Percentiles rank a stretch among this genome's conserved stretches.
Conservation (phyloP, 83 land plant species). For the Picea engelmannii region DNA sequence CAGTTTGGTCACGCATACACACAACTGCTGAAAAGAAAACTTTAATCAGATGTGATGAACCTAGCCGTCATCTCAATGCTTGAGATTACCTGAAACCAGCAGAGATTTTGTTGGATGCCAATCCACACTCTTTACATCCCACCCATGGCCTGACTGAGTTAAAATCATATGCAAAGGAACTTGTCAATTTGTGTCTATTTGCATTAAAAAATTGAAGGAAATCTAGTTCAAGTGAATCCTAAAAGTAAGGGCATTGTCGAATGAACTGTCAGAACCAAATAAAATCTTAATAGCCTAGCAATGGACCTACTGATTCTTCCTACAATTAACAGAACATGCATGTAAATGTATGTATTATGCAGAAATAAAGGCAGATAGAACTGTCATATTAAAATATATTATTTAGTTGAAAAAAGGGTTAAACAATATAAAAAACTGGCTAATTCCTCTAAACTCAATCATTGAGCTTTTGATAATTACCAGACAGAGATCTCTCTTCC, state of each 20-base stretch:
- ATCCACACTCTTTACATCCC: conserved; percentile 99
- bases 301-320: neutral
- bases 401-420: neutral
- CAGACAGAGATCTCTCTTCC: conserved; percentile 91
- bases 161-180: conserved; percentile 19
- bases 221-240: neutral
- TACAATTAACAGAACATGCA: no score
- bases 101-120: conserved; percentile 99
- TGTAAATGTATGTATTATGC: neutral
- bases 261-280: neutral
- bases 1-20: neutral
- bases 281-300: neutral
- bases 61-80: neutral
- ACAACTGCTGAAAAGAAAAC: neutral
- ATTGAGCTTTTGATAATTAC: conserved; percentile 39
- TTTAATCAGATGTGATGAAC: neutral
- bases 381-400: neutral
- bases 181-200: neutral
- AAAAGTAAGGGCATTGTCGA: neutral
- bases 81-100: conserved; percentile 78
- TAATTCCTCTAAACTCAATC: neutral
- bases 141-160: conserved; percentile 97
- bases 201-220: neutral
- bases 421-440: neutral
- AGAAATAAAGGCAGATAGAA: neutral